Evolutionary conservation across 306 rosid genomes (phyloP).

Genomic region (Cucumis melo): DNA sequence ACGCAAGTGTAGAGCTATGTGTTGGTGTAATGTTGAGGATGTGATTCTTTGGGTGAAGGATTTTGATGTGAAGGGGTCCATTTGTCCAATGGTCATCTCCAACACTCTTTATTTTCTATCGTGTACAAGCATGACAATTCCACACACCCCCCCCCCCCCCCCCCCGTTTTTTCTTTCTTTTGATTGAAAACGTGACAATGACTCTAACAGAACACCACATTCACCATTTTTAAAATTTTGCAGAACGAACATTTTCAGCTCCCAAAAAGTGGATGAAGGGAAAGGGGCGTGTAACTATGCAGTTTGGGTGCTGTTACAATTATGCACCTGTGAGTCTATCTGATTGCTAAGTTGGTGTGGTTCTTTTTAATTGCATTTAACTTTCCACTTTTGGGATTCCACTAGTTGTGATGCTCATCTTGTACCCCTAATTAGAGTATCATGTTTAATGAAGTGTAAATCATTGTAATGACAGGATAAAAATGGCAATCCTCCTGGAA

Average conservation of each 20-base stretch:
- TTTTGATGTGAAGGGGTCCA: too few relatives aligned
- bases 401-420: background rate
- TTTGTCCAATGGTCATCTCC: too few relatives aligned
- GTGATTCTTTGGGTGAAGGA: too few relatives aligned
- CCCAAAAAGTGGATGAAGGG: constrained; percentile 97
- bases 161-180: background rate
- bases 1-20: too few relatives aligned
- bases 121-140: background rate
- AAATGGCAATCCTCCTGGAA: constrained; percentile 86
- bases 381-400: background rate
- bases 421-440: background rate
- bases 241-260: constrained; percentile 78
- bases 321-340: constrained; percentile 56
- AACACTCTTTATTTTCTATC: background rate
- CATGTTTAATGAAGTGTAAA: constrained; percentile 4
- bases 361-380: background rate
- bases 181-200: background rate
- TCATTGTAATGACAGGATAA: constrained; percentile 44
- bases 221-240: background rate
- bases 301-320: constrained; percentile 95
- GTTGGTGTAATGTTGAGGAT: too few relatives aligned
- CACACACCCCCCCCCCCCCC: too few relatives aligned
- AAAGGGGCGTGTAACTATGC: constrained; percentile 87
- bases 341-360: background rate
- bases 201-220: background rate